Conservation (phyloP, 2,329 filamentous ascomycete genomes). For the Capronia epimyces region DNA sequence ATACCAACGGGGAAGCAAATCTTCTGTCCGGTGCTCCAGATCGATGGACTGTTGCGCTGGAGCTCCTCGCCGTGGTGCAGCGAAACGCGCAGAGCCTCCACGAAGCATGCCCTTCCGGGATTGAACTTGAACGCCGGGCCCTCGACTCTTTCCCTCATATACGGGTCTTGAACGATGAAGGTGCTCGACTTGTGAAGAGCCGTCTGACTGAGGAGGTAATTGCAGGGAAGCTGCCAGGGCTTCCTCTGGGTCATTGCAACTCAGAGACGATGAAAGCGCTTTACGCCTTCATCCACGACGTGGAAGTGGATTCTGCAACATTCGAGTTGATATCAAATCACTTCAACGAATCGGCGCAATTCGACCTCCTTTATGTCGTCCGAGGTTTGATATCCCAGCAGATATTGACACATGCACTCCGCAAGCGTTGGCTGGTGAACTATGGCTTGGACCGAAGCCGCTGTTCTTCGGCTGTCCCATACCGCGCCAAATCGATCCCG, state of each 20-base stretch:
- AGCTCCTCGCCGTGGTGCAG: constrained; percentile 35
- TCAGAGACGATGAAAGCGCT: constrained; percentile 8
- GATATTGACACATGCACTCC: constrained; percentile 51
- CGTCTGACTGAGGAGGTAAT: constrained; percentile 19
- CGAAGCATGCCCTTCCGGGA: background rate
- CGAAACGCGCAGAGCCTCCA: constrained; percentile 12
- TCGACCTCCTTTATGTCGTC: constrained; percentile 30
- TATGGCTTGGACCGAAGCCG: constrained; percentile 56
- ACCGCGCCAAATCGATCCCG: constrained; percentile 55
- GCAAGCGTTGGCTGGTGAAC: constrained; percentile 61
- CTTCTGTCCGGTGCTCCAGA: constrained; percentile 50
- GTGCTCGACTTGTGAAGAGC: constrained; percentile 12
- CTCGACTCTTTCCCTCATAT: constrained; percentile 25
- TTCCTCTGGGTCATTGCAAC: constrained; percentile 26
- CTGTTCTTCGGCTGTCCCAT: constrained; percentile 55
- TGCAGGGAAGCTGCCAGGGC: constrained; percentile 19
- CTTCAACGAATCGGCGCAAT: constrained; percentile 7
- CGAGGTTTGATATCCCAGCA: constrained; percentile 51
- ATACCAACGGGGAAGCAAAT: constrained; percentile 54
- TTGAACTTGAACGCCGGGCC: constrained; percentile 20
- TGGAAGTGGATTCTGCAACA: background rate
- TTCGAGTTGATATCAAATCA: constrained; percentile 3
- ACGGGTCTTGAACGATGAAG: constrained; percentile 23
- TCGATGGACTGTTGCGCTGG: constrained; percentile 54
- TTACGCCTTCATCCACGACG: constrained; percentile 9